phyloP scores from a whole-genome alignment of 2,329 filamentous ascomycete species.

The Microascus cirrosus region DNA sequence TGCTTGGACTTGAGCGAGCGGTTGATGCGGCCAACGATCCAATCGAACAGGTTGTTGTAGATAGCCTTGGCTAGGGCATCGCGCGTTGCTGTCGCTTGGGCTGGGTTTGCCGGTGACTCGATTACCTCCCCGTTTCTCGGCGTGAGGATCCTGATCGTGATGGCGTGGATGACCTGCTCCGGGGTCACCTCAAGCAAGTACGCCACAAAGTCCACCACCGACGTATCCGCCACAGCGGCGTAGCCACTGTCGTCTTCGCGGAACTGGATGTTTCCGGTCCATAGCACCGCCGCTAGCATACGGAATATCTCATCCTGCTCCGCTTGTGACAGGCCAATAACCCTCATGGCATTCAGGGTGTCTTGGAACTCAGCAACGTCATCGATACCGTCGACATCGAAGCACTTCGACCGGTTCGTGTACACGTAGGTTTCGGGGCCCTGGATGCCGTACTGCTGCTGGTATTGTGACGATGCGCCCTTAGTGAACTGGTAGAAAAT shows the following conservation, averaged over 20 bases:
- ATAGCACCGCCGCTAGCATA: constrained; percentile 82
- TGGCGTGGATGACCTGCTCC: constrained; percentile 68
- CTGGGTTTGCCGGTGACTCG: constrained; percentile 70
- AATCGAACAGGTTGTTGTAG: constrained; percentile 96
- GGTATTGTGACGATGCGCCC: constrained; percentile 76
- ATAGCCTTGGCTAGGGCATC: constrained; percentile 93
- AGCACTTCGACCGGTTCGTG: constrained; percentile 87
- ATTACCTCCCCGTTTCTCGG: constrained; percentile 56
- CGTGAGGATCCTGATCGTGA: constrained; percentile 79
- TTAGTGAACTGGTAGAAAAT: constrained; percentile 99
- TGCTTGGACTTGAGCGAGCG: constrained; percentile 72
- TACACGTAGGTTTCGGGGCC: constrained; percentile 88
- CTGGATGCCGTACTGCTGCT: constrained; percentile 82
- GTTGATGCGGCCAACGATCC: constrained; percentile 92
- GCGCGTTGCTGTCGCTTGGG: constrained; percentile 76
- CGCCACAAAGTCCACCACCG: constrained; percentile 86
- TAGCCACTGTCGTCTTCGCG: constrained; percentile 82
- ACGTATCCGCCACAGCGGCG: constrained; percentile 76
- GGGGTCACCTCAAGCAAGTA: constrained; percentile 86
- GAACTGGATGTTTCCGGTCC: constrained; percentile 92
- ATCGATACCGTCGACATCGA: constrained; percentile 88
- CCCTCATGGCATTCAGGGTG: constrained; percentile 85
- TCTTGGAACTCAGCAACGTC: constrained; percentile 82
- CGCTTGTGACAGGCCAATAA: constrained; percentile 77
- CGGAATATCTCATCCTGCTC: constrained; percentile 97